Base-by-base conservation (phyloP, 768 basidiomycete genomes). In the Epithele typhae region DNA sequence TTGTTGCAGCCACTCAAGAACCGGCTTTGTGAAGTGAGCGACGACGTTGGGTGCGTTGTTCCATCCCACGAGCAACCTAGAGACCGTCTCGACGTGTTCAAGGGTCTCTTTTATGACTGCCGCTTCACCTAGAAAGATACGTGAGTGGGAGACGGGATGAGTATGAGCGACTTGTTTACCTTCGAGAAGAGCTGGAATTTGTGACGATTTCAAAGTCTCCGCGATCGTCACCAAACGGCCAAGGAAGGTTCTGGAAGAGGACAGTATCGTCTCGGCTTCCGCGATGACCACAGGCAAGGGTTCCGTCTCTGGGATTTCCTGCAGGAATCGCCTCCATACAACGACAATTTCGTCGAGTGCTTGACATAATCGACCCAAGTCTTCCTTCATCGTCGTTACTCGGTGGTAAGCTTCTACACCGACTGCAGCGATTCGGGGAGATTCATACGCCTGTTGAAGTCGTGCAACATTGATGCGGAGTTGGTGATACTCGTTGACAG, bases 151-250 rank as follows among this genome's bases (percentile, higher is more conserved):
- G 27, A 30, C 7, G 27, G 7, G 8, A 30, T 30, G 14, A 30
- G 7, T 30, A 7, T 30, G 14, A 30, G 27, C 6, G 8, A 36
- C 17, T 6, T 9, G 47, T 62, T 19, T 45, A 76, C 77, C 63
- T 56, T 62, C 56, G 38, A 72, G 55, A 10, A 78, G 54, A 30
- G 74, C 49, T 1, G 64, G 61, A 18, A 62, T 54, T 17, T 63
- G 19, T 17, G 65, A 59, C 19, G 62, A 41, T 24, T 52, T 57
- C 44, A 66, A 43, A 46, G 51, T 59, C 34, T n/a, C 45, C 33
- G 18, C 53, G 21, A 64, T 55, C 35, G 47, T 51, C 11, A 37
- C 47, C n/a, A 71, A 44, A 9, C 58, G 58, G 17, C 60, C 56
- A 46, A 63, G 37, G 9, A 52, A 25, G 18, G 25, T 32, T 37